Evolutionary conservation across 192 early-diverging fungal genomes (phyloP), one percentile per base, ranked within the genome.

Genomic region (Entrophospora sp.): DNA sequence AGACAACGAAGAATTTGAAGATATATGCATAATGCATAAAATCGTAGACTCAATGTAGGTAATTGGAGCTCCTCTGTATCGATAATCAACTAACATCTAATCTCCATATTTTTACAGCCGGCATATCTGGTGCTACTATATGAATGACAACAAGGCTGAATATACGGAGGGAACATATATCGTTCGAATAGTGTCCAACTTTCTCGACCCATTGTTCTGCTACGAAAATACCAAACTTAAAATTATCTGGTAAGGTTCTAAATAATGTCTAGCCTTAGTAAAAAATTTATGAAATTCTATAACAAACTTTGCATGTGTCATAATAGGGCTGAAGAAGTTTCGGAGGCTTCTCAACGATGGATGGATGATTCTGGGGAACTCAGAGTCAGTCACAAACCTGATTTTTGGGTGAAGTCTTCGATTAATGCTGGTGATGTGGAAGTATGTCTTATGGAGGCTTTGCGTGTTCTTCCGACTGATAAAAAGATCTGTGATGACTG

Each of bases 171-270:
- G 43, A 1, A 44, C 43, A 16, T 44, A 44, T 44, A 44, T 44
- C 16, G 43, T 44, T 44, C 43, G 43, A 44, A 44, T 44, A 44
- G 43, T 44, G 5, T 44, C 43, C 5, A 44, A n/a, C 16, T 44
- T 44, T 3, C 16, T 53, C 13, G 51, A 31, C 27, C 51, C 51
- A 27, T 32, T 53, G 27, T 53, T 53, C 51, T 27, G 25, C 16
- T 53, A 53, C 24, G 25, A 53, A 53, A 53, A 53, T 53, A 16
- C 16, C 51, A 53, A 53, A 53, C 51, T 53, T 27, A 53, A 53
- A 53, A 27, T 53, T 31, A 13, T 22, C 25, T 53, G 51, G 51
- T 53, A 53, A 27, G 4, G n/a, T 31, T 53, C 24, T 53, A 27
- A 32, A 53, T 31, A 22, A 27, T 53, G 8, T 53, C 27, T 27